Base-by-base conservation (phyloP, 768 basidiomycete genomes). In the Royoungia palumana region DNA sequence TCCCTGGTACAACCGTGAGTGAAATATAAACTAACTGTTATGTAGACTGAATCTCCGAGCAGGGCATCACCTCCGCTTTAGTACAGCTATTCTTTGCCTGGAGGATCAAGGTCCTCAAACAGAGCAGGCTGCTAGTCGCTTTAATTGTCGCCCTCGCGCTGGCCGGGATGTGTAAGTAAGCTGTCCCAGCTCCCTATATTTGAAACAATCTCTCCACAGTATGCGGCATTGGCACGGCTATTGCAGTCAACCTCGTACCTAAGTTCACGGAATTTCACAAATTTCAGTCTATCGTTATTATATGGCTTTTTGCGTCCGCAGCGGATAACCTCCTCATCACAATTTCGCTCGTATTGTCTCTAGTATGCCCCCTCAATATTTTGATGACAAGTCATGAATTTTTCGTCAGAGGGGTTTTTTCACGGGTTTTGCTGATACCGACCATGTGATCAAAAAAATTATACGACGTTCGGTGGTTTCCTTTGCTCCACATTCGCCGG, bases 251-350 rank as follows among this genome's bases (percentile, higher is more conserved):
- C 14, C 52, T 64, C 17, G 57, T 68, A 6, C 59, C 61, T 1
- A 51, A 51, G 8, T 72, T 66, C 42, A 46, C 50, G 1, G 41
- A 67, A 30, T 60, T 72, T 42, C 55, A 62, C 22, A 61, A 47
- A 36, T 71, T 72, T 24, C 53, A 68, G 44, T 49, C 55, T 12
- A 46, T 68, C 35, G 65, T 63, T 37, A 65, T 67, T 28, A 32
- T 65, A 9, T 81, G 80, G 79, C 71, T 81, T 25, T 55, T 70
- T 16, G 58, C 72, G 0, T 70, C 76, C 12, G 73, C 72, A 6
- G 61, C 70, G 11, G 71, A 73, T 11, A 81, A 81, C 56, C 53
- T 75, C 8, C 52, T 78, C 10, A 81, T 82, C 41, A 74, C 80
- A 1, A 46, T 59, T 0, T 52, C 69, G 2, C 66, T 81, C 6